Evolutionary conservation across 129 eudicot genomes (phyloP).

Genomic region (Chrysanthemum seticuspe): DNA sequence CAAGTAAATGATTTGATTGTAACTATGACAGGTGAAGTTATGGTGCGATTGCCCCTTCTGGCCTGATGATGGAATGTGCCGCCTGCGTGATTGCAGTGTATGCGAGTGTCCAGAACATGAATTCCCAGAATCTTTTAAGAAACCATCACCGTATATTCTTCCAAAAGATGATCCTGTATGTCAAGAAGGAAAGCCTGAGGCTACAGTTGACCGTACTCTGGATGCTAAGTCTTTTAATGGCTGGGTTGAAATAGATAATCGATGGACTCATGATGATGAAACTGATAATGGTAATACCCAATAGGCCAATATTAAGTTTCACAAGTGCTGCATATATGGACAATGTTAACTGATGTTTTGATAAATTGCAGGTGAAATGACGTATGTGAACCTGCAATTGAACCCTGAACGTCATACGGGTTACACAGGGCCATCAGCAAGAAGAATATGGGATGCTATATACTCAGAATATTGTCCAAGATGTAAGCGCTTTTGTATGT

Average conservation of each 20-base stretch:
- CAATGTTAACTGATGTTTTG: constrained; percentile 13
- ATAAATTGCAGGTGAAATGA: constrained; percentile 75
- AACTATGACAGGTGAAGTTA: constrained; percentile 64
- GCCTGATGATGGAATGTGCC: constrained; percentile 98
- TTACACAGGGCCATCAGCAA: constrained; percentile 85
- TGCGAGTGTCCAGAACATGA: constrained; percentile 94
- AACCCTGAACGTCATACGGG: constrained; percentile 90
- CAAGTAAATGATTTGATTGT: not conserved
- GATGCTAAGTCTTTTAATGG: constrained; percentile 79
- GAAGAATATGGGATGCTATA: constrained; percentile 95
- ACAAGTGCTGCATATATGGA: constrained; percentile 1
- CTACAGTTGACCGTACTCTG: constrained; percentile 84
- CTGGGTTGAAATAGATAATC: constrained; percentile 92
- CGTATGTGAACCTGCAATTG: constrained; percentile 81
- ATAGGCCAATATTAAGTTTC: not conserved
- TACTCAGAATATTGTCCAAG: constrained; percentile 89
- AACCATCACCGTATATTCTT: constrained; percentile 41
- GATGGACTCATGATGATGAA: constrained; percentile 95
- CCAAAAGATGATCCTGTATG: constrained; percentile 70
- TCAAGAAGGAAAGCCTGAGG: constrained; percentile 91
- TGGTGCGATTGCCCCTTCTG: constrained; percentile 99
- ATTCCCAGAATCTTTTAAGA: constrained; percentile 74
- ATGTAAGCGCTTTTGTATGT: constrained; percentile 42
- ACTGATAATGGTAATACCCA: constrained; percentile 72
- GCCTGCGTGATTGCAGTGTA: constrained; percentile 88